These are phyloP conservation scores for Trypanosoma scelopori DNA, from an alignment of 208 protist genomes.

Conservation along the genomic window DNA sequence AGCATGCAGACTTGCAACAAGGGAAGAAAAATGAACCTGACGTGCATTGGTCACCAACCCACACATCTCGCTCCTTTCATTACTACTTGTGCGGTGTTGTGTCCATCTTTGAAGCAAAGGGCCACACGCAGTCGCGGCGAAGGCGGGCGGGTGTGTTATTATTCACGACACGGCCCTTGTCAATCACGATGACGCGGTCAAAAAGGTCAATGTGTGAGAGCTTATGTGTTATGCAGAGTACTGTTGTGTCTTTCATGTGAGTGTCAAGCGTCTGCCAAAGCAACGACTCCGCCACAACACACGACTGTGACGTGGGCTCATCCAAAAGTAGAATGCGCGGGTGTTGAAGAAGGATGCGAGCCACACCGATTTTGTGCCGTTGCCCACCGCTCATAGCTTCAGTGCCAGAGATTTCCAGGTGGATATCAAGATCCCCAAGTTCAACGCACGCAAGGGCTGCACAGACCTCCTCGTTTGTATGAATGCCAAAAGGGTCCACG, in stretches of 20 bases:
- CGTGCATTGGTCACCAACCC: not conserved
- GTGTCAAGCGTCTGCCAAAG: conserved; percentile 17
- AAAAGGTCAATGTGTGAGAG: conserved; percentile 32
- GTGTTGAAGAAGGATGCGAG: conserved; percentile 25
- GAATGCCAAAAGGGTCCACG: conserved; percentile 30
- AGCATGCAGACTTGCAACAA: not conserved
- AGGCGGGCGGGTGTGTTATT: conserved; percentile 18
- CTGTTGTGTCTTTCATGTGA: conserved; percentile 22
- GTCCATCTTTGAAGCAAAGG: conserved; percentile 6
- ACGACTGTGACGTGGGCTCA: conserved; percentile 27
- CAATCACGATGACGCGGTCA: conserved; percentile 33
- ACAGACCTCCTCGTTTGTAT: conserved; percentile 28
- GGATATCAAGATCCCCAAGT: conserved; percentile 13
- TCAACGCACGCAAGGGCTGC: conserved; percentile 12
- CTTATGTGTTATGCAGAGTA: conserved; percentile 34
- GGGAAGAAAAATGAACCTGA: too few relatives aligned
- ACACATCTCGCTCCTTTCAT: not conserved
- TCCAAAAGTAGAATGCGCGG: conserved; percentile 28
- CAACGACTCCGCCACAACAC: conserved; percentile 11
- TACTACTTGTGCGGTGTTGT: too few relatives aligned
- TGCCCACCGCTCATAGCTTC: conserved; percentile 17
- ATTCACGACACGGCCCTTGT: conserved; percentile 25
- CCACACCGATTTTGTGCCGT: conserved; percentile 28
- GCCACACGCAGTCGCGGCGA: conserved; percentile 15
- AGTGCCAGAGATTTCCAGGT: conserved; percentile 14